Conservation (phyloP, 2,329 filamentous ascomycete genomes). For the Ophiostoma populinum region DNA sequence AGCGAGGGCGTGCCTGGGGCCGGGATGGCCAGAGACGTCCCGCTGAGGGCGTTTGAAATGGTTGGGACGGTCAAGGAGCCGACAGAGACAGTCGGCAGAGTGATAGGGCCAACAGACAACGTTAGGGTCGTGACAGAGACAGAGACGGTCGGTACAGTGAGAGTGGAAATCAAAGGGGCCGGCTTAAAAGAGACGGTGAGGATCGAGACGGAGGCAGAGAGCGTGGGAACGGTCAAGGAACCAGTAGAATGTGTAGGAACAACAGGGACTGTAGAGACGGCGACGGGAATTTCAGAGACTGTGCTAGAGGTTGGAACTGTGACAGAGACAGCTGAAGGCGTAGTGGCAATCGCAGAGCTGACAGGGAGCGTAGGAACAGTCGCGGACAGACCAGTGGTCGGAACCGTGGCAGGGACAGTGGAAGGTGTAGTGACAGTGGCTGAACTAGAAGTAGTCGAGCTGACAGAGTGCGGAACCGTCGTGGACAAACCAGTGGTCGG, state of each 20-base stretch:
- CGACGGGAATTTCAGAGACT: not conserved
- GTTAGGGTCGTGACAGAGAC: not conserved
- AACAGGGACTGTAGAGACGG: not conserved
- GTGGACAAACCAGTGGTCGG: no score
- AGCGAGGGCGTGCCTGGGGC: not conserved
- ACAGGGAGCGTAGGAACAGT: no score
- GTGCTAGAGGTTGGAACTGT: not conserved
- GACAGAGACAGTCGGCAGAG: not conserved
- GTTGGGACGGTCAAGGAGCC: not conserved
- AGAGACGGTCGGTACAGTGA: not conserved
- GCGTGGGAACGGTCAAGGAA: not conserved
- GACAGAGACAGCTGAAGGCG: no score
- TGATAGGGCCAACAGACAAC: not conserved
- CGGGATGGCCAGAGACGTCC: not conserved
- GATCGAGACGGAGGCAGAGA: not conserved
- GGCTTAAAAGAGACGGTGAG: not conserved
- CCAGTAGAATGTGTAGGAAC: not conserved
- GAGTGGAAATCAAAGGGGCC: no score
- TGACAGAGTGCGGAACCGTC: no score
- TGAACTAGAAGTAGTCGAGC: no score
- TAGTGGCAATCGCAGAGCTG: no score
- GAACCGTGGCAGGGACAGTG: no score
- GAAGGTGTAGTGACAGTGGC: no score
- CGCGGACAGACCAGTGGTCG: not conserved
- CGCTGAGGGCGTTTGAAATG: no score